These are phyloP conservation scores for Paramecium octaurelia DNA, from an alignment of 73 alveolate genomes.

Conservation along the genomic window DNA sequence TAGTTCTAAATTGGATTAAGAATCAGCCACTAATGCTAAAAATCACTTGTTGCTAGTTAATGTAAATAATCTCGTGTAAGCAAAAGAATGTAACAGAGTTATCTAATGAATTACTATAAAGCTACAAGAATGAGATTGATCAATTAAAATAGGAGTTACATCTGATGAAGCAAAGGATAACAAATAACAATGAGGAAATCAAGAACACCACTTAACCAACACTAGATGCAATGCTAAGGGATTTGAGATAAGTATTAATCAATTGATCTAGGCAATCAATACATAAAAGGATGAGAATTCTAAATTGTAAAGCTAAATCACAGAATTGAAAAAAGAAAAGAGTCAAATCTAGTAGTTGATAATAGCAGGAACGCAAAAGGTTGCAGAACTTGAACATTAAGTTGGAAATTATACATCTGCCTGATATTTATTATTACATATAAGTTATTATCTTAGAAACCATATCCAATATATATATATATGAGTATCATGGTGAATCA, in stretches of 20 bases:
- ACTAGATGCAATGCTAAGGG: conserved; percentile 47
- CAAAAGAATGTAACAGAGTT: conserved; percentile 32
- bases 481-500: not conserved
- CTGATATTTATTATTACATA: not conserved
- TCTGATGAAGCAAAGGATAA: conserved; percentile 24
- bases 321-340: conserved; percentile 48
- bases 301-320: conserved; percentile 19
- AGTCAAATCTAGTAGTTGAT: conserved; percentile 14
- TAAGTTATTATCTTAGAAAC: not conserved
- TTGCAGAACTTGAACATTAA: conserved; percentile 43
- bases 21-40: conserved; percentile 48
- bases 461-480: not conserved
- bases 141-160: conserved; percentile 51
- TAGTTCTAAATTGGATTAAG: conserved; percentile 15
- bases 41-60: conserved; percentile 19
- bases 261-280: conserved; percentile 21
- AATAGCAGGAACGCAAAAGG: conserved; percentile 21
- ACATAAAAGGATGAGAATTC: conserved; percentile 49
- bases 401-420: conserved; percentile 47
- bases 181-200: conserved; percentile 38
- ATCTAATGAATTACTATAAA: conserved; percentile 20
- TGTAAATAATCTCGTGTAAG: not conserved
- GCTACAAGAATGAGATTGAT: conserved; percentile 36
- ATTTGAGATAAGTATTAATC: conserved; percentile 21
- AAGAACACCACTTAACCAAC: conserved; percentile 48